Percentiles rank a stretch among this genome's conserved stretches.
These are phyloP conservation scores for Ceratobasidium sp. DNA, from an alignment of 1,284 basidiomycete genomes.

Conservation along the genomic window DNA sequence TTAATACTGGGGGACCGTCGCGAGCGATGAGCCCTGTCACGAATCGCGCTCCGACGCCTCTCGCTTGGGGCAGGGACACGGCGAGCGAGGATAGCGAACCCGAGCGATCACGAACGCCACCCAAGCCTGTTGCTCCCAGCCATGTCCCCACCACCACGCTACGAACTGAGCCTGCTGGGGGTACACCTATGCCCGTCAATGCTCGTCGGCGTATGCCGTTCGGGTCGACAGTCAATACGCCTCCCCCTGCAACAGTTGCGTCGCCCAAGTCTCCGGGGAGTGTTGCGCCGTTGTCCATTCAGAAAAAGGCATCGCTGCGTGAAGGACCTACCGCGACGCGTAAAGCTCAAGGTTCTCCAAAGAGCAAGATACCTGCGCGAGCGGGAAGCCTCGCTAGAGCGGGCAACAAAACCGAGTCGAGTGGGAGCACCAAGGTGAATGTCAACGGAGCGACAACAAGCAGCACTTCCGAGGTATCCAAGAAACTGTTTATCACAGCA, in stretches of 20 bases:
- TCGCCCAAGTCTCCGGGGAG: conserved; percentile 50
- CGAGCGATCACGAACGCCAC: conserved; percentile 22
- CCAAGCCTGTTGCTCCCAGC: not conserved
- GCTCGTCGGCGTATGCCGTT: conserved; percentile 34
- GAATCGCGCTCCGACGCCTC: conserved; percentile 17
- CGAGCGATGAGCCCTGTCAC: conserved; percentile 30
- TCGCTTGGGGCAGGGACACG: conserved; percentile 18
- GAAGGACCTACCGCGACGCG: conserved; percentile 29
- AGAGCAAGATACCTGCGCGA: conserved; percentile 35
- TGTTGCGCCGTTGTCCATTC: conserved; percentile 81
- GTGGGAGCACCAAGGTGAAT: not conserved
- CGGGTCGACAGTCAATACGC: conserved; percentile 29
- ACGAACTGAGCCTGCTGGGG: conserved; percentile 30
- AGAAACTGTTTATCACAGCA: conserved; percentile 52
- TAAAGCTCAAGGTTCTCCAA: conserved; percentile 45
- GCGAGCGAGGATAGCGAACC: conserved; percentile 1
- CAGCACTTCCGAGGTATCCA: conserved; percentile 13
- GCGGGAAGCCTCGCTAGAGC: conserved; percentile 35
- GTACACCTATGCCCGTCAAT: conserved; percentile 39
- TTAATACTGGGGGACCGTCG: conserved; percentile 3
- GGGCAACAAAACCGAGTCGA: not conserved
- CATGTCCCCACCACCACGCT: not conserved
- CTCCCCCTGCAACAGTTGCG: not conserved
- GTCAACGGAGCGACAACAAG: conserved; percentile 3
- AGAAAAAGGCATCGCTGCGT: conserved; percentile 75